Evolutionary conservation across 2,329 filamentous ascomycete species (phyloP).

Genomic region (Aspergillus latus): DNA sequence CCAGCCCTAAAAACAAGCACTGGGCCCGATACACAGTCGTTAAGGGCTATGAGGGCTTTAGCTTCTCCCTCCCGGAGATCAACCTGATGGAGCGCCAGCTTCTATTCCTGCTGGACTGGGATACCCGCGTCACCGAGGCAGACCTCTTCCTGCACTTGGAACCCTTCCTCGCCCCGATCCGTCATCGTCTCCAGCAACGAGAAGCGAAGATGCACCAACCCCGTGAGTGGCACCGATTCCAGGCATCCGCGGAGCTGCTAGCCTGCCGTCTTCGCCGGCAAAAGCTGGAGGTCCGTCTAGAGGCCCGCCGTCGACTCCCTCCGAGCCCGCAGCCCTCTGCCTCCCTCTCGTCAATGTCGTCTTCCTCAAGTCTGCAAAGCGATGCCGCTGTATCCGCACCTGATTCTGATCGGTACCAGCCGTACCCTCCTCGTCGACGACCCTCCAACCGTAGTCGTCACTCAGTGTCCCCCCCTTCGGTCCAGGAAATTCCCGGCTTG

Average conservation of each 20-base stretch:
- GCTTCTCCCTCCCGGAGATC: slow-evolving; percentile 92
- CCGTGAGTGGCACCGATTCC: slow-evolving; percentile 40
- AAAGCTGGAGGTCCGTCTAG: slow-evolving; percentile 33
- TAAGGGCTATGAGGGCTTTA: slow-evolving; percentile 70
- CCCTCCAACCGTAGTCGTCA: slow-evolving; percentile 37
- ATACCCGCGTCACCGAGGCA: slow-evolving; percentile 78
- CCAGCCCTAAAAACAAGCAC: slow-evolving; percentile 99
- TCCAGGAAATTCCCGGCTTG: slow-evolving; percentile 45
- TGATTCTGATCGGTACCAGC: slow-evolving; percentile 38
- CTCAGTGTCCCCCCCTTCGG: slow-evolving; percentile 46
- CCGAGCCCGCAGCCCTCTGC: slow-evolving; percentile 30
- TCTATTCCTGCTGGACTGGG: slow-evolving; percentile 91
- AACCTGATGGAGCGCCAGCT: slow-evolving; percentile 99
- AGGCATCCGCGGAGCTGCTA: slow-evolving; percentile 37
- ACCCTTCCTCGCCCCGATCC: slow-evolving; percentile 82
- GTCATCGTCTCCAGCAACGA: slow-evolving; percentile 55
- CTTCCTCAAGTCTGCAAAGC: slow-evolving; percentile 15
- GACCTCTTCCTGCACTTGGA: slow-evolving; percentile 88
- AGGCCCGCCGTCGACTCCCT: slow-evolving; percentile 29
- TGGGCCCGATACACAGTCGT: slow-evolving; percentile 93
- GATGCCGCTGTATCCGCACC: slow-evolving; percentile 29
- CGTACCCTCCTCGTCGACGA: slow-evolving; percentile 31
- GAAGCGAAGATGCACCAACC: slow-evolving; percentile 37
- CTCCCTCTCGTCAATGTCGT: slow-evolving; percentile 23
- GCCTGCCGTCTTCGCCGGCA: slow-evolving; percentile 39